A percentile compares a stretch with the other conserved stretches of the same genome.
Evolutionary conservation across 179 eudicot species (phyloP).

Genomic region (Spergularia azorica): DNA sequence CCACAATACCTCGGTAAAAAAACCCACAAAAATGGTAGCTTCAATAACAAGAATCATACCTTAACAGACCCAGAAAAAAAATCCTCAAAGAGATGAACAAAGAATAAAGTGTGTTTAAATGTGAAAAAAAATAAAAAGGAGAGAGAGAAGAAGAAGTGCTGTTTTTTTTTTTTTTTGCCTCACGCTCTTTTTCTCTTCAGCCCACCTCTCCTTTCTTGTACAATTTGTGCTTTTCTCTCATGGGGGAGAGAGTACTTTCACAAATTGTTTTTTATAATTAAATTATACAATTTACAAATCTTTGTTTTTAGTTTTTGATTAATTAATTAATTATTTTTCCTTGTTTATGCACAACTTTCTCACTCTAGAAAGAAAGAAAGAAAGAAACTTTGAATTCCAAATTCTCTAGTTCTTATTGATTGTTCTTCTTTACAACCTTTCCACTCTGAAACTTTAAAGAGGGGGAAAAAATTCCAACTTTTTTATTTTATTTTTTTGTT

Average conservation of each 20-base stretch:
- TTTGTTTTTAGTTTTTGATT: not conserved
- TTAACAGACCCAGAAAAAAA: not conserved
- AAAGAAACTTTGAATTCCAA: constrained; percentile 27
- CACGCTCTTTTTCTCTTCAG: constrained; percentile 13
- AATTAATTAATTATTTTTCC: not conserved
- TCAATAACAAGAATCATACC: constrained; percentile 5
- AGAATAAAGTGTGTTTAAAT: constrained; percentile 9
- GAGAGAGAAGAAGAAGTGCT: constrained; percentile 19
- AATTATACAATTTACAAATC: not conserved
- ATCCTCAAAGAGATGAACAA: not conserved
- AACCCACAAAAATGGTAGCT: not conserved
- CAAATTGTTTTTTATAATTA: not conserved
- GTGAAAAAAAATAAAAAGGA: not conserved
- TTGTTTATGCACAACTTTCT: constrained; percentile 11
- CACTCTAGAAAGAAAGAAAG: constrained; percentile 22
- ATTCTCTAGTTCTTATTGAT: not conserved
- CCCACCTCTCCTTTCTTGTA: constrained; percentile 32
- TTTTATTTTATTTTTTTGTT: not conserved
- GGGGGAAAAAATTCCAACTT: constrained; percentile 21
- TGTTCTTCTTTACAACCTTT: too few relatives aligned
- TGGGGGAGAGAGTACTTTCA: constrained; percentile 19
- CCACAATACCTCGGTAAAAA: not conserved
- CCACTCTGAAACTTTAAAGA: constrained; percentile 20
- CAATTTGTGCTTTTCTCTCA: constrained; percentile 33
- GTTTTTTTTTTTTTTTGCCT: constrained; percentile 15